phyloP scores from a whole-genome alignment of 345 rosid species.

The Gossypium thurberi region DNA sequence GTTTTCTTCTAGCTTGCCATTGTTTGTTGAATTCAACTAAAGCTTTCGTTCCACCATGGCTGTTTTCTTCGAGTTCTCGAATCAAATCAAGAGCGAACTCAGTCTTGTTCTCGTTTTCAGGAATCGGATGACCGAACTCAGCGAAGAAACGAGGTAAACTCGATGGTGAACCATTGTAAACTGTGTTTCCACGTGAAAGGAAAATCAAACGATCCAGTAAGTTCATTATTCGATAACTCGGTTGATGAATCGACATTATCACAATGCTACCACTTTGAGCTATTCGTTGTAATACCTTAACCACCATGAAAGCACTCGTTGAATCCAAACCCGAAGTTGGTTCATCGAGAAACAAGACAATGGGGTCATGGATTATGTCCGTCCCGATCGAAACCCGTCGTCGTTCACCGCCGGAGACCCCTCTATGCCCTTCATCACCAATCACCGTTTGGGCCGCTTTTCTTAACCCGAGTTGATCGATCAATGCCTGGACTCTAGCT shows the following conservation, averaged over 20 bases:
- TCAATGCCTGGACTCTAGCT: conserved; percentile 76
- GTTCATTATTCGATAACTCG: conserved; percentile 77
- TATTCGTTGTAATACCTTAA: conserved; percentile 78
- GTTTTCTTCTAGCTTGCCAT: conserved; percentile 39
- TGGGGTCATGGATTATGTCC: conserved; percentile 81
- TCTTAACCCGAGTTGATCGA: conserved; percentile 73
- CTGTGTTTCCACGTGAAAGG: conserved; percentile 74
- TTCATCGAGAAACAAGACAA: conserved; percentile 78
- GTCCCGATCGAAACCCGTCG: conserved; percentile 81
- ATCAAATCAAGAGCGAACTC: conserved; percentile 86
- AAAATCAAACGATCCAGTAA: conserved; percentile 68
- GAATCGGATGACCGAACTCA: conserved; percentile 78
- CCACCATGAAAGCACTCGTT: conserved; percentile 90
- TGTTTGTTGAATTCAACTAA: conserved; percentile 72
- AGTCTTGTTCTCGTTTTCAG: conserved; percentile 73
- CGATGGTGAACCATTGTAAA: conserved; percentile 60
- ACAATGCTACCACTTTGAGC: conserved; percentile 89
- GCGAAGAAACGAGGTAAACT: conserved; percentile 55
- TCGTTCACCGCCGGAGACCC: conserved; percentile 89
- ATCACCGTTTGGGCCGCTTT: conserved; percentile 79
- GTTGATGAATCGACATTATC: conserved; percentile 91
- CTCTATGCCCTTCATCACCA: conserved; percentile 94
- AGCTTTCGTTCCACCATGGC: conserved; percentile 54
- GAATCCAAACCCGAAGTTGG: conserved; percentile 96
- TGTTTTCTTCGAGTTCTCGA: conserved; percentile 62